phyloP scores from a whole-genome alignment of 805 yeast genomes.

The Yamadazyma tumulicola region DNA sequence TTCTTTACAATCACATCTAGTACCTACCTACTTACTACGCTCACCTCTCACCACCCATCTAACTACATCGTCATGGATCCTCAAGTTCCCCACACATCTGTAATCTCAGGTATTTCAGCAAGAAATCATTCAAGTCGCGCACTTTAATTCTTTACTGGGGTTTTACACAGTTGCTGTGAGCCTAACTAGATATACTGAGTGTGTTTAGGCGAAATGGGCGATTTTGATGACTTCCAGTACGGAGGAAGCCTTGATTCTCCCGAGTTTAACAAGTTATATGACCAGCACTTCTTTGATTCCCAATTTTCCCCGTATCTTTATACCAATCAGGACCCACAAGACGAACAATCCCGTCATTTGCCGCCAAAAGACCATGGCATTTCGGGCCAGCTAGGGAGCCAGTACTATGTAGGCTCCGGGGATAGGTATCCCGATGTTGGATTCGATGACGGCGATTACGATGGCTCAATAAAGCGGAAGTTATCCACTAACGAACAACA shows the following conservation, averaged over 20 bases:
- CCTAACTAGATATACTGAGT: too few species aligned
- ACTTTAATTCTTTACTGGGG: too few species aligned
- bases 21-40: too few species aligned
- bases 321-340: background rate
- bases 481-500: conserved; percentile 2
- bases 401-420: background rate
- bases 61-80: too few species aligned
- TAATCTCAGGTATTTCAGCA: too few species aligned
- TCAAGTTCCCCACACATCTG: too few species aligned
- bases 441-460: too few species aligned
- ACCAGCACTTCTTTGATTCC: conserved; percentile 9
- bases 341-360: background rate
- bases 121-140: too few species aligned
- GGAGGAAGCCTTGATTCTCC: conserved; percentile 5
- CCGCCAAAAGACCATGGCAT: too few species aligned
- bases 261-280: conserved; percentile 11
- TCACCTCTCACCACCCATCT: too few species aligned
- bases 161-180: too few species aligned
- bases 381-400: background rate
- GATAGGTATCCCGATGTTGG: background rate
- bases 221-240: conserved; percentile 3
- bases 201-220: conserved; percentile 3
- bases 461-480: conserved; percentile 5
- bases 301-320: conserved; percentile 3
- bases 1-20: too few species aligned